These are phyloP conservation scores for Zygosaccharomyces kombuchaensis DNA, from an alignment of 805 yeast genomes.

Conservation along the genomic window DNA sequence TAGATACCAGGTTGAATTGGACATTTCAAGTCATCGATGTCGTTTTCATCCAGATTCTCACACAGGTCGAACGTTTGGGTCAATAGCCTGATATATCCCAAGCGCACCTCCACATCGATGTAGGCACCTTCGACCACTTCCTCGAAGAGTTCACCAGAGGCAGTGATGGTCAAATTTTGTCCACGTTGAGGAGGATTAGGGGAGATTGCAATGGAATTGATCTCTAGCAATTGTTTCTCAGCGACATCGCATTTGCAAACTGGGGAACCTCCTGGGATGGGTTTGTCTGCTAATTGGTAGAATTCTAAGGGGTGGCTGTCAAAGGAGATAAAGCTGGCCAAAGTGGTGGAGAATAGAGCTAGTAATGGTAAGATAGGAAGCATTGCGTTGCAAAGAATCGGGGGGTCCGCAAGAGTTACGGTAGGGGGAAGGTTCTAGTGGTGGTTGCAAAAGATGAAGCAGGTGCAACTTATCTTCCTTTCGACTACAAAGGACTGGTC, in stretches of 20 bases:
- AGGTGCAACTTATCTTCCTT: neutral
- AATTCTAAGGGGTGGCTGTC: neutral
- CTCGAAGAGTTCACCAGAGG: constrained; percentile 57
- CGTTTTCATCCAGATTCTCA: constrained; percentile 79
- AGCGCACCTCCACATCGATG: constrained; percentile 87
- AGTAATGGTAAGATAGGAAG: neutral
- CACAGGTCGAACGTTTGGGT: constrained; percentile 92
- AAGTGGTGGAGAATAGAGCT: constrained; percentile 1
- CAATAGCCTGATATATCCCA: constrained; percentile 84
- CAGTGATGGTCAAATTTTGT: constrained; percentile 71
- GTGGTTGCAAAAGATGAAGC: neutral
- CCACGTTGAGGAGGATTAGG: constrained; percentile 94
- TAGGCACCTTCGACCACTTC: constrained; percentile 80
- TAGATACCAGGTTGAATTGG: constrained; percentile 73
- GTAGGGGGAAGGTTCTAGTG: neutral
- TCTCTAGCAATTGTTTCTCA: constrained; percentile 57
- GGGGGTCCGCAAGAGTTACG: neutral
- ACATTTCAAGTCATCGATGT: constrained; percentile 55
- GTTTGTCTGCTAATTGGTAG: constrained; percentile 36
- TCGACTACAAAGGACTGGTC: neutral
- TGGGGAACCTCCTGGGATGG: constrained; percentile 91
- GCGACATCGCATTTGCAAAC: constrained; percentile 67
- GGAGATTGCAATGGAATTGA: constrained; percentile 53
- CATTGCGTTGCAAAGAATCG: neutral
- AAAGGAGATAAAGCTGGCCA: neutral